These are phyloP conservation scores for Solanum microdontum DNA, from an alignment of 257 asterid species.

Conservation along the genomic window DNA sequence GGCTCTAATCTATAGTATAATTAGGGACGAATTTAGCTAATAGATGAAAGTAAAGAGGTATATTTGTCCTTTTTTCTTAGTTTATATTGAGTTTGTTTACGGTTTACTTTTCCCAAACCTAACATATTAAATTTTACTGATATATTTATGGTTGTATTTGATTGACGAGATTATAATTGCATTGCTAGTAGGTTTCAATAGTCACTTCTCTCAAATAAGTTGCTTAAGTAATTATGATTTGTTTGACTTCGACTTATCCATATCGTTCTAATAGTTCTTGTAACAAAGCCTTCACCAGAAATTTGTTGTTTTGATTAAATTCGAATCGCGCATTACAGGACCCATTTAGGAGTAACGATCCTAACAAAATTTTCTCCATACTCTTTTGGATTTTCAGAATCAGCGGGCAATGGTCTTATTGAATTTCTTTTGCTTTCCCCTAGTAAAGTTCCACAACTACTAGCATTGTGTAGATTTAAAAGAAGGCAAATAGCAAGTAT, in stretches of 20 bases:
- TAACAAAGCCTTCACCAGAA: too few species aligned
- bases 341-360: not conserved
- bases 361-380: not conserved
- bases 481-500: not conserved
- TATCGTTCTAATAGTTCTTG: too few species aligned
- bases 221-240: not conserved
- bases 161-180: not conserved
- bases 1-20: too few species aligned
- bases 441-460: not conserved
- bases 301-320: too few species aligned
- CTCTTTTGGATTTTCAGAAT: not conserved
- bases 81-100: too few species aligned
- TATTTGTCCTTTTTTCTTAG: too few species aligned
- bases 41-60: too few species aligned
- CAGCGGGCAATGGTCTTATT: too few species aligned
- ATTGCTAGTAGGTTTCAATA: not conserved
- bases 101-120: fast-evolving
- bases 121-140: not conserved
- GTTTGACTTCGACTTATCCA: too few species aligned
- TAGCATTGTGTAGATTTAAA: not conserved
- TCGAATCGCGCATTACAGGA: fast-evolving
- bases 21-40: too few species aligned
- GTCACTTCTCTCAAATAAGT: not conserved
- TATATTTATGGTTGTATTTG: not conserved
- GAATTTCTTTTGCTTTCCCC: not conserved